Base-by-base conservation (phyloP, 1,139 yeast species). In the Blastobotrys ciferrii region DNA sequence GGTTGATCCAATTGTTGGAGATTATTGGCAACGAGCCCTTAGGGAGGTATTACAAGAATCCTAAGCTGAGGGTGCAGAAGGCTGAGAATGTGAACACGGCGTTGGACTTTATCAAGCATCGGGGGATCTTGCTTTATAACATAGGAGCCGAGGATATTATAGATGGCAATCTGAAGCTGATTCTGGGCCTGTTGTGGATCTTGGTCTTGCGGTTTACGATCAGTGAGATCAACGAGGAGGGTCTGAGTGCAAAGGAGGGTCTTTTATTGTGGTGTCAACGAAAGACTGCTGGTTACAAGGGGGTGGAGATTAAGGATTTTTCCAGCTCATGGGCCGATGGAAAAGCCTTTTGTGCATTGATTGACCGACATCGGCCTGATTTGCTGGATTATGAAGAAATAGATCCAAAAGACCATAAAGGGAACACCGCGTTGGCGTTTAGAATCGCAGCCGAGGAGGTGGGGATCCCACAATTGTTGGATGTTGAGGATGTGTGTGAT, bases 61-160 rank as follows among this genome's bases (percentile, higher is more conserved):
- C 88, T 2, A 71, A 66, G 35, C 71, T 80, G 51, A 72, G 76
- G 47, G 69, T 84, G 35, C 89, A 84, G 58, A 79, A 77, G 59
- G 68, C 81, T 39, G 89, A 83, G 58, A 84, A 84, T 61, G 68
- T 82, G 46, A 75, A 76, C 54, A 78, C 75, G 48, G 76, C 80
- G 12, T 69, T 84, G 48, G 77, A 78, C 49, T 82, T 76, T 59
- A 70, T 82, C 50, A 73, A 76, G 49, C 72, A 77, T 40, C 71
- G 78, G 30, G 74, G 79, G 18, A 69, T 84, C 39, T 79, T 78
- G 53, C 69, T 79, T 32, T 72, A 76, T 56, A 77, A 78, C 57
- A 79, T 84, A 43, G 82, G 85, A 20, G 80, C 87, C n/a, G 86
- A 81, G 47, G 84, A 82, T 63, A 75, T 84, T 18, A 73, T 77